Percentiles rank a stretch among this genome's conserved stretches.
These are phyloP conservation scores for Hypseocharis bilobata DNA, from an alignment of 441 rosid species.

Conservation along the genomic window DNA sequence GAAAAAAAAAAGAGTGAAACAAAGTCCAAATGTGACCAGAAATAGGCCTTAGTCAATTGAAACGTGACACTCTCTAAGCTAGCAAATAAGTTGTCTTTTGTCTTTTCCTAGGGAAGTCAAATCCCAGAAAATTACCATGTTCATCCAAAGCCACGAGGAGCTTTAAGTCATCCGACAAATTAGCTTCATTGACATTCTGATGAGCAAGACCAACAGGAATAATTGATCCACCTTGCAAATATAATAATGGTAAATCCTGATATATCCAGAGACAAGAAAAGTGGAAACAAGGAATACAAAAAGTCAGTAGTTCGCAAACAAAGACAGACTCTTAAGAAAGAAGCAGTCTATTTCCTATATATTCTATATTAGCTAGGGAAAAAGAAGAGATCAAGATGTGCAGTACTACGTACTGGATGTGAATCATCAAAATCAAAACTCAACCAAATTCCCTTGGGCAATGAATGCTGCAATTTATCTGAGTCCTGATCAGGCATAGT, in stretches of 20 bases:
- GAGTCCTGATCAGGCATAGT: slow-evolving; percentile 41
- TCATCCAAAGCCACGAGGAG: slow-evolving; percentile 76
- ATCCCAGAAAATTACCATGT: slow-evolving; percentile 46
- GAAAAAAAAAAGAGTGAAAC: too few species aligned
- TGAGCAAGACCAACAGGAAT: slow-evolving; percentile 59
- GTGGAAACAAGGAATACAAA: slow-evolving; percentile 8
- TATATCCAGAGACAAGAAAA: slow-evolving; percentile 15
- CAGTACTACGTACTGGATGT: slow-evolving; percentile 56
- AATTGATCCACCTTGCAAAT: slow-evolving; percentile 87
- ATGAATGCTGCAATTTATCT: slow-evolving; percentile 34
- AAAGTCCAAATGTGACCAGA: slow-evolving; percentile 2
- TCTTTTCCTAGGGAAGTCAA: neutral
- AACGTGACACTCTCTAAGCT: neutral
- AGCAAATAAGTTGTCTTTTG: too few species aligned
- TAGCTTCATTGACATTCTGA: slow-evolving; percentile 63
- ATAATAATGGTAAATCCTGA: slow-evolving; percentile 81
- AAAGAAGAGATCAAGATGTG: slow-evolving; percentile 7
- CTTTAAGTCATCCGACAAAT: slow-evolving; percentile 59
- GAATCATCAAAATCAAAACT: slow-evolving; percentile 77
- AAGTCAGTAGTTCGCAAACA: neutral
- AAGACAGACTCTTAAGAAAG: too few species aligned
- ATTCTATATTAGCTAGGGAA: neutral
- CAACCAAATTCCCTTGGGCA: slow-evolving; percentile 77
- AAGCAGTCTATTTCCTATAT: neutral
- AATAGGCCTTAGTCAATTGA: neutral